Evolutionary conservation across 1,284 basidiomycete genomes (phyloP).

Genomic region (Austroboletus olivaceoglutinosus): DNA sequence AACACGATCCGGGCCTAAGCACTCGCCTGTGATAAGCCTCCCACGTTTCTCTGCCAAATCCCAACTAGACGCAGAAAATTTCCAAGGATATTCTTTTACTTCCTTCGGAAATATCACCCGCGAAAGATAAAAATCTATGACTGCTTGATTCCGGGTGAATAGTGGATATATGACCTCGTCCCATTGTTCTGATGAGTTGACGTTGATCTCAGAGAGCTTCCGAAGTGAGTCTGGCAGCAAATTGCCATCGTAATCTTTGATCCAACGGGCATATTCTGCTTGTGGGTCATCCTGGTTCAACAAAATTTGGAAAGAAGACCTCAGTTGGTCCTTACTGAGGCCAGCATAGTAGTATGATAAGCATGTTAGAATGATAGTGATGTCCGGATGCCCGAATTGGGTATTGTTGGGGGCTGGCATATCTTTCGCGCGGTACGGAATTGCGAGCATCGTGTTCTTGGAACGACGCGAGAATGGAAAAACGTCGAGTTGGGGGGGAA

Average conservation of each 20-base stretch:
- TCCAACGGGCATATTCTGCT: conserved; percentile 44
- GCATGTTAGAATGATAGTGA: conserved; percentile 45
- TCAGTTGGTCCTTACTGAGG: conserved; percentile 38
- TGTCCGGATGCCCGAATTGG: conserved; percentile 38
- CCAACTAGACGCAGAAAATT: no score
- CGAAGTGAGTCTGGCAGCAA: conserved; percentile 30
- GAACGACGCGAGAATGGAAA: no score
- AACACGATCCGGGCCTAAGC: no score
- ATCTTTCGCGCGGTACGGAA: conserved; percentile 17
- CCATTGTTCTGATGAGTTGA: no score
- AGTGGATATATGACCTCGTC: conserved; percentile 32
- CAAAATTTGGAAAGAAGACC: conserved; percentile 38
- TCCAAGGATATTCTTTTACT: no score
- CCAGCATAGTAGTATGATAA: conserved; percentile 52
- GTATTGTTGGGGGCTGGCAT: conserved; percentile 35
- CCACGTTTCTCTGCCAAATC: no score
- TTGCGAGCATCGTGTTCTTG: conserved; percentile 18
- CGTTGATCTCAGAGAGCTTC: no score
- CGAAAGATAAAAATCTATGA: conserved; percentile 52
- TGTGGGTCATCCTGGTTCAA: conserved; percentile 41
- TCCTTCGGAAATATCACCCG: no score
- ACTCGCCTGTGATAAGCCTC: not conserved
- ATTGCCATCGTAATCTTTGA: conserved; percentile 6
- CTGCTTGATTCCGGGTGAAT: conserved; percentile 38
- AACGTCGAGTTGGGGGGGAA: no score